Evolutionary conservation across 148 eudicot species (phyloP).

Genomic region (Cornus suecica): DNA sequence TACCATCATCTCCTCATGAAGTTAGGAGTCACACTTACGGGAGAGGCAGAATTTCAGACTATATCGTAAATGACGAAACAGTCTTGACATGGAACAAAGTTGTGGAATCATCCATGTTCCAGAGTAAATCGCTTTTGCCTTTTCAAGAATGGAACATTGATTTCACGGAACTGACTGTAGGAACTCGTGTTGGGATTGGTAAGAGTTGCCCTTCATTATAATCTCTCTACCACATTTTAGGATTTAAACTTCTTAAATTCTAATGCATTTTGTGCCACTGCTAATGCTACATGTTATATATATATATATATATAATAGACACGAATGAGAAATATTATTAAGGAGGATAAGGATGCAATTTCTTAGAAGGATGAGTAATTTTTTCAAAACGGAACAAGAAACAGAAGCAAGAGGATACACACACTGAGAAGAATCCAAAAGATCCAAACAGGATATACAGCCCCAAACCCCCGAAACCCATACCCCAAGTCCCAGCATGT

Average conservation of each 20-base stretch:
- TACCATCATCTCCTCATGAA: constrained; percentile 94
- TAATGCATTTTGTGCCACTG: not conserved
- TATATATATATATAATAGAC: too few species aligned
- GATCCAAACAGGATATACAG: too few species aligned
- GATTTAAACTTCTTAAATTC: not conserved
- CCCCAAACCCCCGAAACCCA: too few species aligned
- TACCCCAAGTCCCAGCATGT: too few species aligned
- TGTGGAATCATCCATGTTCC: constrained; percentile 64
- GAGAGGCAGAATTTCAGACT: constrained; percentile 38
- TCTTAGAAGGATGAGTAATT: too few species aligned
- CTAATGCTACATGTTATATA: not conserved
- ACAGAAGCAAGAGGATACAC: too few species aligned
- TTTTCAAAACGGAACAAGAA: too few species aligned
- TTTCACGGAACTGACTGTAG: constrained; percentile 81
- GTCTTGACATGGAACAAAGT: constrained; percentile 76
- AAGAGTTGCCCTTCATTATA: constrained; percentile 18
- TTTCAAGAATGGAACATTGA: constrained; percentile 96
- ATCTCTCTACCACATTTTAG: not conserved
- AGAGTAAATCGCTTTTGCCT: constrained; percentile 74
- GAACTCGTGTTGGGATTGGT: constrained; percentile 99
- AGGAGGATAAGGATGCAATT: too few species aligned
- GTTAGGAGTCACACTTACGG: constrained; percentile 52
- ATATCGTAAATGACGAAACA: constrained; percentile 48
- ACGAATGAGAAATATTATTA: too few species aligned
- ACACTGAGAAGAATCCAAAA: too few species aligned